Evolutionary conservation across 1,284 basidiomycete species (phyloP).

Genomic region (Termitomyces sp.): DNA sequence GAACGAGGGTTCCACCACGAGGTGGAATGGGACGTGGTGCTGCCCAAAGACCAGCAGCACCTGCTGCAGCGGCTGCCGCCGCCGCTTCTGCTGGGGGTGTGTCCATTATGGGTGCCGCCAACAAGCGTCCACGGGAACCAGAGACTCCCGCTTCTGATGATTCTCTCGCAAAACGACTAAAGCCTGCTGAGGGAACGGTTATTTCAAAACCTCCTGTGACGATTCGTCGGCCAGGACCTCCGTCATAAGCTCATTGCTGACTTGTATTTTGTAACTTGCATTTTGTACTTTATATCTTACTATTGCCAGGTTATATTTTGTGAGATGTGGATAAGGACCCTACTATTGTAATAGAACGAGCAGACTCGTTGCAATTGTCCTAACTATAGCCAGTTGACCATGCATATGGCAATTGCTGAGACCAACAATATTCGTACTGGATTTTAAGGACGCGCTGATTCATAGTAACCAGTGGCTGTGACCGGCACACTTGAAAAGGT

Average conservation of each 20-base stretch:
- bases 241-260: slow-evolving; percentile 4
- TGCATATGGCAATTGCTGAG: too few species aligned
- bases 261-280: slow-evolving; percentile 8
- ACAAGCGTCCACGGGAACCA: slow-evolving; percentile 64
- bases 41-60: slow-evolving; percentile 23
- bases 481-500: too few species aligned
- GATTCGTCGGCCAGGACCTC: slow-evolving; percentile 12
- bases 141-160: slow-evolving; percentile 40
- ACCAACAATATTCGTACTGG: too few species aligned
- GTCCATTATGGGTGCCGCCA: slow-evolving; percentile 63
- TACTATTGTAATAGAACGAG: too few species aligned
- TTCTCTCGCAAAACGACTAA: slow-evolving; percentile 66
- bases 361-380: background rate
- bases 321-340: background rate
- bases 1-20: slow-evolving; percentile 16
- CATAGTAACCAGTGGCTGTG: too few species aligned
- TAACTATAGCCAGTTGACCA: background rate
- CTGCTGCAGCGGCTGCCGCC: slow-evolving; percentile 10
- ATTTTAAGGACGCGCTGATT: too few species aligned
- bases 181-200: slow-evolving; percentile 37
- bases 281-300: slow-evolving; percentile 1
- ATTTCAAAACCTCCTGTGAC: slow-evolving; percentile 14
- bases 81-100: slow-evolving; percentile 32
- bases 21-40: slow-evolving; percentile 22
- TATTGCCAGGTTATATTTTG: background rate